These are phyloP conservation scores for Neocallimastix lanati DNA, from an alignment of 192 early-diverging fungal genomes.

Conservation along the genomic window DNA sequence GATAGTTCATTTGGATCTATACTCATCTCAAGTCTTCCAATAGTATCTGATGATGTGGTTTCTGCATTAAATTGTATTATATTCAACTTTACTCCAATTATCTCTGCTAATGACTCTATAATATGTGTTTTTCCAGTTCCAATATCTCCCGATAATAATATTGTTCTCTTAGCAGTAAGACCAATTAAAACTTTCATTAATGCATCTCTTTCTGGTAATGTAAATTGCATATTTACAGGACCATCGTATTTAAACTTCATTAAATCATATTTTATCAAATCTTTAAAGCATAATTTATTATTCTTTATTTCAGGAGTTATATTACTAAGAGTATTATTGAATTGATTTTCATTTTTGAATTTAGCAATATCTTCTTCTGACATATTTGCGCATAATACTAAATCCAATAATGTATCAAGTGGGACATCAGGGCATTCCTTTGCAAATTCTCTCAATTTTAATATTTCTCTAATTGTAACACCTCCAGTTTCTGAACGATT, in stretches of 20 bases:
- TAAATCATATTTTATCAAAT: neutral
- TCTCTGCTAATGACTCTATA: neutral
- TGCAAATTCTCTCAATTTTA: neutral
- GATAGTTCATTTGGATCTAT: neutral
- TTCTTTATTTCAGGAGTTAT: neutral
- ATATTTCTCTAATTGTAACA: neutral
- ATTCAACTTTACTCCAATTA: neutral
- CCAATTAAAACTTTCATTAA: neutral
- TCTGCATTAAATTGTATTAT: neutral
- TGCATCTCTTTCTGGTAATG: neutral
- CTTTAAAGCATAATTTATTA: neutral
- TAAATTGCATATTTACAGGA: neutral
- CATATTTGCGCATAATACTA: neutral
- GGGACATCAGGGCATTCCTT: neutral
- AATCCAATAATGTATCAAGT: neutral
- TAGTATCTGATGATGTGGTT: neutral
- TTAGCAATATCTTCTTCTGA: neutral
- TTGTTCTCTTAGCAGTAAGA: neutral
- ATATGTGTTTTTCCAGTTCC: neutral
- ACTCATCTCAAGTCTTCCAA: neutral
- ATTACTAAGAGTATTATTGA: neutral
- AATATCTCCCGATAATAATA: neutral
- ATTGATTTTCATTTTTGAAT: neutral
- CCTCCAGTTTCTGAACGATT: neutral
- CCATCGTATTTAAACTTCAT: neutral